Evolutionary conservation across 805 yeast genomes (phyloP), one percentile per base, ranked within the genome.

Genomic region (Wickerhamiella lipophila): DNA sequence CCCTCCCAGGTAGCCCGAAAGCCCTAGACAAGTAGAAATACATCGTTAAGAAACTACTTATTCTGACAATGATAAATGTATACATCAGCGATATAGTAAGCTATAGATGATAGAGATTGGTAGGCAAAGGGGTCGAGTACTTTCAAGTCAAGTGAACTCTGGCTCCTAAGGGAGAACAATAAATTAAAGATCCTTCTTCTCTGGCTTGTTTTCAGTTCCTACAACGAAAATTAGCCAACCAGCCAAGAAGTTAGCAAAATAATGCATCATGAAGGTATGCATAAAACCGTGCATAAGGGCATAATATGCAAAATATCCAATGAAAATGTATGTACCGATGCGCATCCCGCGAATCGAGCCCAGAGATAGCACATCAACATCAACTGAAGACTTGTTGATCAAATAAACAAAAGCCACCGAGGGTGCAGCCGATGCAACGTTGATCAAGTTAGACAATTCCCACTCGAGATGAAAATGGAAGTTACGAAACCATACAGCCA

Each of bases 201-300:
- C 30, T n/a, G 25, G 38, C 12, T 32, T 30, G 18, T 7, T 21
- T 32, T 42, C 39, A n/a, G 26, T 25, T 6, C 34, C 34, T 3
- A 40, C 40, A 23, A 44, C 29, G 25, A 44, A 44, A 11, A 44
- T 44, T 12, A 44, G n/a, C 47, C 47, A 44, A 16, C 47, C 47
- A 16, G 47, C 47, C 23, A 44, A 15, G 23, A 44, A 44, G 60
- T 85, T 83, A 46, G 81, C 73, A 32, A 84, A 62, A 59, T 83
- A 82, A 58, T 85, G 92, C 46, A 86, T 65, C 83, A 87, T 83
- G 63, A 75, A 86, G 7, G 86, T 70, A 58, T 84, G 85, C 56
- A 86, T 73, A 2, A 80, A 70, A 3, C 95, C 95, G 61, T 78
- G 84, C n/a, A 85, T 56, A 47, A 83, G 62, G 39, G 81, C 66